A percentile compares a stretch with the other conserved stretches of the same genome.
phyloP scores from a whole-genome alignment of 331 rosid species.

The Prunus yedoensis region DNA sequence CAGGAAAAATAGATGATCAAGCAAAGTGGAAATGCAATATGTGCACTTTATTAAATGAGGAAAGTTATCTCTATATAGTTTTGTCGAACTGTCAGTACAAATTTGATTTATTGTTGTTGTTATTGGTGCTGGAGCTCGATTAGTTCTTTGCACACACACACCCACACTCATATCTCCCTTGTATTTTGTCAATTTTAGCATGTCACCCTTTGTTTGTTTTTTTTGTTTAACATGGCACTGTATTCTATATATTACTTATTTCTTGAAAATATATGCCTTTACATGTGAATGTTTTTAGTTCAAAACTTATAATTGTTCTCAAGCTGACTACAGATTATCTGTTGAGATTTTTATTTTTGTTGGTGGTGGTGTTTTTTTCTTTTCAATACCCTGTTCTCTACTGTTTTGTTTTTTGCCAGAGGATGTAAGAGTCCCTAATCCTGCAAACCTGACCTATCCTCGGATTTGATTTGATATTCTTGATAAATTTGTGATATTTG shows the following conservation, averaged over 20 bases:
- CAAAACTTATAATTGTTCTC: neutral
- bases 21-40: conserved; percentile 46
- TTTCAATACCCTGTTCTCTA: too few relatives aligned
- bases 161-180: neutral
- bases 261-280: too few relatives aligned
- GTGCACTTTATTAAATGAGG: conserved; percentile 57
- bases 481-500: neutral
- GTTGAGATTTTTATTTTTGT: neutral
- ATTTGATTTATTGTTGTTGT: neutral
- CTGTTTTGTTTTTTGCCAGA: too few relatives aligned
- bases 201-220: neutral
- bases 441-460: neutral
- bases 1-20: conserved; percentile 27
- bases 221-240: too few relatives aligned
- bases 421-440: neutral
- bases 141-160: neutral
- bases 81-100: neutral
- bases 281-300: too few relatives aligned
- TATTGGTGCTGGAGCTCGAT: neutral
- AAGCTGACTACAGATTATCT: too few relatives aligned
- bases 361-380: too few relatives aligned
- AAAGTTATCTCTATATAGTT: neutral
- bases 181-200: neutral
- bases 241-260: too few relatives aligned
- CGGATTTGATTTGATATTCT: neutral